Base-by-base conservation (phyloP, 2,329 filamentous ascomycete species). In the Gremmenia infestans region DNA sequence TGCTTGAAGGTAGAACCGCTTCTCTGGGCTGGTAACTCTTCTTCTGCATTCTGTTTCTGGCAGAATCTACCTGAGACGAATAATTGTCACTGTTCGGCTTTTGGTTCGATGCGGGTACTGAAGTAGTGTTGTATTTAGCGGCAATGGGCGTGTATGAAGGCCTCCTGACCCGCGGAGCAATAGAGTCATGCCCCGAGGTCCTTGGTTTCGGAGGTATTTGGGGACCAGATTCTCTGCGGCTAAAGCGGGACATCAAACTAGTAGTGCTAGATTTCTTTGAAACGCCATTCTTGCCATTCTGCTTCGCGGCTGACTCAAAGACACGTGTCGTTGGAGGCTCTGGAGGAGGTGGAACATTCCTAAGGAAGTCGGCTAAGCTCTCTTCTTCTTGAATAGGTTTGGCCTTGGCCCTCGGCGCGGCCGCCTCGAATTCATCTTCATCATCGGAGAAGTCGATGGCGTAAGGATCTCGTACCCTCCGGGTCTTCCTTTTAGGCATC, bases 381-480 rank as follows among this genome's bases (percentile, higher is more conserved):
- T 91, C 86, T 67, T 63, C 53, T 43, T 63, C 53, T 43, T 39
- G 53, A 15, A 63, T 64, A 1, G 64, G 60, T 37, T 63, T 60
- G 22, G 61, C 56, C 37, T 63, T 60, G 22, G 61, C 57, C 40
- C 55, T 63, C 9, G 56, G 56, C 1, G 51, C 28, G n/a, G 52
- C 51, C 12, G 52, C 53, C 23, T 67, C 62, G n/a, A 64, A 61
- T 5, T 71, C 69, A 35, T 72, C 68, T 49, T 72, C 71, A 36
- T 73, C 71, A 46, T 73, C 69, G 12, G 86, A 88, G 32, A 85
- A 77, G 67, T 97, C 92, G 60, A 97, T 90, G n/a, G 91, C 90
- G 63, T 97, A 97, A 0, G 93, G 94, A 66, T 99, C 94, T 55
- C 83, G 88, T 51, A 91, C 83, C 28, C 90, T 85, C 47, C 87